phyloP scores from a whole-genome alignment of 345 rosid species.

The Arabis alpina region DNA sequence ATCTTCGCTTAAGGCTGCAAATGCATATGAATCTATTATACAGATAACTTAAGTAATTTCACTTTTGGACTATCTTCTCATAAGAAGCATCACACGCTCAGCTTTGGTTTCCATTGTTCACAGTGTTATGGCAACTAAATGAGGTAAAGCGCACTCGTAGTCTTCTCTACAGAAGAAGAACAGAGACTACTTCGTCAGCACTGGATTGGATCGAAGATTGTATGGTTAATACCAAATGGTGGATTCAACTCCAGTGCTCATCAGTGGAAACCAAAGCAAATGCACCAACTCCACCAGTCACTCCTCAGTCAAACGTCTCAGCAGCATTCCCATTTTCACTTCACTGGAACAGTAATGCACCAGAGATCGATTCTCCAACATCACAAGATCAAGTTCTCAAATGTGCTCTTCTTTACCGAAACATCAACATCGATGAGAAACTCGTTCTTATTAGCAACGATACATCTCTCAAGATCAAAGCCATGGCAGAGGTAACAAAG shows the following conservation, averaged over 20 bases:
- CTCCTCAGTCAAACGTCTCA: slow-evolving; percentile 55
- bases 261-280: slow-evolving; percentile 55
- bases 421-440: slow-evolving; percentile 52
- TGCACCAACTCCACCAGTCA: slow-evolving; percentile 72
- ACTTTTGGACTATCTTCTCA: slow-evolving; percentile 1
- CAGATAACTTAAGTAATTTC: background rate
- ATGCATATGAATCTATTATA: background rate
- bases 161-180: slow-evolving; percentile 55
- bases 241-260: slow-evolving; percentile 78
- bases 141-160: slow-evolving; percentile 55
- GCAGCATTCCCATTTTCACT: slow-evolving; percentile 37
- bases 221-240: slow-evolving; percentile 68
- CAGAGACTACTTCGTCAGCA: slow-evolving; percentile 57
- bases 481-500: slow-evolving; percentile 82
- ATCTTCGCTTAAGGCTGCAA: background rate
- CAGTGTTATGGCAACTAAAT: slow-evolving; percentile 80
- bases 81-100: slow-evolving; percentile 3
- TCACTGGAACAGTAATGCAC: slow-evolving; percentile 32
- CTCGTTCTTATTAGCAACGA: slow-evolving; percentile 76
- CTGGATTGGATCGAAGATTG: slow-evolving; percentile 85
- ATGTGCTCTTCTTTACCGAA: slow-evolving; percentile 58
- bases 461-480: slow-evolving; percentile 70
- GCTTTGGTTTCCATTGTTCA: slow-evolving; percentile 36
- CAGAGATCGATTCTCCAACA: slow-evolving; percentile 60
- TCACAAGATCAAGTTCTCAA: slow-evolving; percentile 78